Evolutionary conservation across 352 stramenopile genomes (phyloP), one percentile per base, ranked within the genome.

Genomic region (Phytophthora vignae): DNA sequence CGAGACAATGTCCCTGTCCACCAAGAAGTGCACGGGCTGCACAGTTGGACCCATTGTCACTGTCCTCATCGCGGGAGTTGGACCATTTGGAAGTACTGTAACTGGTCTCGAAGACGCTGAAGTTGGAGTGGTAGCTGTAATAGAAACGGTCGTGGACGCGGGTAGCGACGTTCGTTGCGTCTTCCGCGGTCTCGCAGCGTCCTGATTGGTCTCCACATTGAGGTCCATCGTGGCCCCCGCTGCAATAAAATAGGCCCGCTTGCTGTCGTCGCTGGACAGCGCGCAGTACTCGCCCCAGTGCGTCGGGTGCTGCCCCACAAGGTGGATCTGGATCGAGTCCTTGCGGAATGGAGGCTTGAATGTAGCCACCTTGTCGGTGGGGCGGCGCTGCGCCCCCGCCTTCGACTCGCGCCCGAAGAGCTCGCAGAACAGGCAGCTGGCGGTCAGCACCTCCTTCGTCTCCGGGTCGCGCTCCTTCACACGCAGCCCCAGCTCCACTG

Each of bases 271-370:
- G 10, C 77, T 80, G 12, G 57, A 61, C n/a, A 82, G 67, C 0
- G 76, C 61, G 4, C 82, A 79, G 64, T 91, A 91, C 55, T 72
- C 63, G 2, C 53, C 53, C 85, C 85, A 92, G 15, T 75, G 74
- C 21, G 31, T 52, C 33, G 83, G 67, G 56, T 92, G 85, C 67
- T 92, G 83, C 59, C 81, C 68, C 14, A 60, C 42, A 52, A 84
- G 69, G 80, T 92, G 85, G 67, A 90, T 78, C 69, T 84, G 54
- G 65, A 91, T 90, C 70, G 85, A 76, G 67, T 92, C 84, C 55
- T 85, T 89, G 49, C 83, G 83, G 72, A 92, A 92, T 25, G 78
- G 75, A 52, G 67, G 67, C 64, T 87, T 88, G 57, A 91, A 91
- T 10, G 81, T 76, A 42, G 87, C 87, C 65, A 90, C 78, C 65